Conservation (phyloP, 78 protist genomes). For the Neovahlkampfia damariscottae region DNA sequence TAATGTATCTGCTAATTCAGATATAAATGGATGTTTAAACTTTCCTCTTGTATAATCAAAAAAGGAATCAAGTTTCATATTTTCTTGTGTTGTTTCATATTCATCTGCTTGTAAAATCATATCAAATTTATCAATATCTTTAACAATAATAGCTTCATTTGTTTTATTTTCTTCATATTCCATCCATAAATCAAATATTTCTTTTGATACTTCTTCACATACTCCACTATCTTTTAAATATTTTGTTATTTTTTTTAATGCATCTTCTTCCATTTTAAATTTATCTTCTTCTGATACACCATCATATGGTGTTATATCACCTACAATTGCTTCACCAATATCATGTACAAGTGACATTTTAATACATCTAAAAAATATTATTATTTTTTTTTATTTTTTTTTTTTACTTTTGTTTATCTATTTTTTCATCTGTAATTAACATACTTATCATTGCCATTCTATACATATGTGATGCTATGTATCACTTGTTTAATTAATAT, state of each 20-base stretch:
- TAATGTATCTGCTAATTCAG: background rate
- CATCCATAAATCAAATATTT: slow-evolving; percentile 7
- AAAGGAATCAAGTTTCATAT: background rate
- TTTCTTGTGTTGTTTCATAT: slow-evolving; percentile 6
- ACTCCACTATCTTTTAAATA: background rate
- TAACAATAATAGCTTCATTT: slow-evolving; percentile 12
- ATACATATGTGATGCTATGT: slow-evolving; percentile 28
- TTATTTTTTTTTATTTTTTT: too few species aligned
- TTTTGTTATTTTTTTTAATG: background rate
- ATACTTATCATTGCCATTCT: slow-evolving; percentile 18
- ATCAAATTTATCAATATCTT: slow-evolving; percentile 23
- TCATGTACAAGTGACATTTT: slow-evolving; percentile 18
- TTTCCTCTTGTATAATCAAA: background rate
- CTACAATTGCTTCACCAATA: slow-evolving; percentile 19
- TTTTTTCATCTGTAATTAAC: background rate
- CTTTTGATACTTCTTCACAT: background rate
- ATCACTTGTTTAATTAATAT: too few species aligned
- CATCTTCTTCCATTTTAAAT: background rate
- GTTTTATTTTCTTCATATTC: slow-evolving; percentile 26
- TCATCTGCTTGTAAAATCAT: slow-evolving; percentile 26
- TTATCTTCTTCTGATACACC: slow-evolving; percentile 10
- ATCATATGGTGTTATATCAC: slow-evolving; percentile 21
- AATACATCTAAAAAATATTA: too few species aligned
- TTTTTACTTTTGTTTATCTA: slow-evolving; percentile 8
- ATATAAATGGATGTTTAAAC: background rate